phyloP scores from a whole-genome alignment of 148 eudicot genomes.

The Chenopodium berlandieri region DNA sequence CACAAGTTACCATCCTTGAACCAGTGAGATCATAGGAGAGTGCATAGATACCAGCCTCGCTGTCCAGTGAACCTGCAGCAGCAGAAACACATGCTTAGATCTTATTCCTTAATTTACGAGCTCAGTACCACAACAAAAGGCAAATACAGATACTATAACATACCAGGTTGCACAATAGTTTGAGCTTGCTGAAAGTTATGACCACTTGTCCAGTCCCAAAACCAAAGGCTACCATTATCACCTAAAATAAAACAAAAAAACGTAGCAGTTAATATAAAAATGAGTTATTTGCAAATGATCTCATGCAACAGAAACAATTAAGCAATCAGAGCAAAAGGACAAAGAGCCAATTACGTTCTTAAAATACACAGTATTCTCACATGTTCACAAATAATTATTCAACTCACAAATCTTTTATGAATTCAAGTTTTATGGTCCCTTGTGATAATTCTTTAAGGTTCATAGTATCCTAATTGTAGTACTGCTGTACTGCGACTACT shows the following conservation, averaged over 20 bases:
- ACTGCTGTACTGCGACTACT: too few relatives aligned
- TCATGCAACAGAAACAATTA: background rate
- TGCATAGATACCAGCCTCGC: constrained; percentile 93
- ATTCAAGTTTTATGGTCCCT: background rate
- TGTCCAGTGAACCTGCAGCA: constrained; percentile 79
- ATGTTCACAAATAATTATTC: background rate
- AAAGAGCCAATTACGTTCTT: background rate
- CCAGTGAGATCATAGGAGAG: constrained; percentile 75
- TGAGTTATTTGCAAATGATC: background rate
- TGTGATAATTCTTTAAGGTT: background rate
- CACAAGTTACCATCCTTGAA: constrained; percentile 83
- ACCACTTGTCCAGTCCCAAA: constrained; percentile 99
- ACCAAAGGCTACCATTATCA: constrained; percentile 98
- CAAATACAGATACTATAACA: constrained; percentile 2
- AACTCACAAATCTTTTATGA: background rate
- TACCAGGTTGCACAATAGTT: constrained; percentile 96
- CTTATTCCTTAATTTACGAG: background rate
- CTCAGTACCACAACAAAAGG: background rate
- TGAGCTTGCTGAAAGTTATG: constrained; percentile 94
- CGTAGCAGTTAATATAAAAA: background rate
- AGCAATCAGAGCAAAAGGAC: background rate
- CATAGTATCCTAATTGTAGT: background rate
- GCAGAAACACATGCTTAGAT: background rate
- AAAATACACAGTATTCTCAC: background rate
- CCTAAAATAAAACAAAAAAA: constrained; percentile 34